Evolutionary conservation across 108 stramenopile genomes (phyloP), one percentile per base, ranked within the genome.

Genomic region (Bacterosira constricta): DNA sequence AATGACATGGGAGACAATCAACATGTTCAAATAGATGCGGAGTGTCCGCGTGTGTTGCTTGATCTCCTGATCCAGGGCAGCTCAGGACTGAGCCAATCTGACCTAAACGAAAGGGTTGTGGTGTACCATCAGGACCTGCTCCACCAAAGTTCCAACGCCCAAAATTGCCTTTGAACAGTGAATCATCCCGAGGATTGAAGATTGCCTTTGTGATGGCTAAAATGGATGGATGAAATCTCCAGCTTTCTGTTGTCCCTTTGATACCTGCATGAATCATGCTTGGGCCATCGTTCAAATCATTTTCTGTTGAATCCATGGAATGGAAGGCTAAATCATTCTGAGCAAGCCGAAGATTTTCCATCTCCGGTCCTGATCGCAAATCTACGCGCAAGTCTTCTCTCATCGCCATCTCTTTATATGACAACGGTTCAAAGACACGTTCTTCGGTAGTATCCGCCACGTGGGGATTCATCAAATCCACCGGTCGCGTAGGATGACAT

Each of bases 1-100:
- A 96, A 70, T 96, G 93, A 21, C 88, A 88, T 7, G 96, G 92
- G 8, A 91, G 82, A 47, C 76, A 77, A 34, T 83, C 72, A 20
- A 77, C 15, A 58, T 82, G 70, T 46, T 93, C 92, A 66, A 89
- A 96, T 37, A 96, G 68, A 69, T 96, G 96, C 0, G 93, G 89
- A 21, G 91, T 88, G 55, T 96, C 96, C 6, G 96, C 93, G 66
- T 96, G 96, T 10, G 94, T 78, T 0, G 91, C 87, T 73, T 96
- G 96, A 57, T 96, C 96, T 27, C 77, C 86, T 31, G 77, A 55
- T 18, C 93, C 91, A 0, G 92, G 91, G 11, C 92, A 75, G 25
- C 80, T 86, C n/a, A 96, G 60, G 13, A 96, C 93, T 1, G 88
- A 86, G n/a, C 96, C 96, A 13, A 93, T 75, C 17, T 75, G 83